Evolutionary conservation across 306 rosid genomes (phyloP).

Genomic region (Fragaria ananassa): DNA sequence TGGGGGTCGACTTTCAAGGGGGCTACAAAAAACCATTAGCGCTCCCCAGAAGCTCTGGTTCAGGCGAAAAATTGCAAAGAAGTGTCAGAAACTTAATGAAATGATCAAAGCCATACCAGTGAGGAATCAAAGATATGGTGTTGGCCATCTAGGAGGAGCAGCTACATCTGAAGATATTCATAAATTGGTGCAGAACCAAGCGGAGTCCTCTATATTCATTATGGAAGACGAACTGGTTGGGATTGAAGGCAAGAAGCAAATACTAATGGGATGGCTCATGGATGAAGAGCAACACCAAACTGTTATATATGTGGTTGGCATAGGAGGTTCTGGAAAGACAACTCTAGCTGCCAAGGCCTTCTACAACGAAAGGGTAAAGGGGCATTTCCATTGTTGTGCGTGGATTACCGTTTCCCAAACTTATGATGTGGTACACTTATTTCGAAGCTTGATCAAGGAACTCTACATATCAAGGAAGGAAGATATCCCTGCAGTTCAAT

Average conservation of each 20-base stretch:
- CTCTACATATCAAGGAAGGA: neutral
- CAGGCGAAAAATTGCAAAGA: too few species aligned
- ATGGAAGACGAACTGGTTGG: neutral
- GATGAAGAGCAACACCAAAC: neutral
- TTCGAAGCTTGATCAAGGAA: neutral
- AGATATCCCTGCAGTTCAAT: too few species aligned
- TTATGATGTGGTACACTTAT: neutral
- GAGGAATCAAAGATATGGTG: too few species aligned
- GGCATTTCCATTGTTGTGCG: neutral
- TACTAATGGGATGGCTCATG: neutral
- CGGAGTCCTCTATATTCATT: neutral
- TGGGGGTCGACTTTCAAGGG: too few species aligned
- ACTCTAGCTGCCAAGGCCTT: slow-evolving; percentile 4
- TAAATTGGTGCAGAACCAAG: neutral
- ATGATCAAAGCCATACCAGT: too few species aligned
- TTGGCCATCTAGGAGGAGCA: too few species aligned
- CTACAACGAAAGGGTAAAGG: neutral
- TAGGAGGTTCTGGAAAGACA: neutral
- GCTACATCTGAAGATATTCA: neutral
- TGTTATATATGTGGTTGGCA: slow-evolving; percentile 1
- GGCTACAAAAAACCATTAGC: too few species aligned
- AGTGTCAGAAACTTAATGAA: too few species aligned
- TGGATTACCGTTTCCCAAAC: slow-evolving; percentile 18
- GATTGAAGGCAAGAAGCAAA: neutral
- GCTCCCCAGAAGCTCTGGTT: too few species aligned